Evolutionary conservation across 2,329 filamentous ascomycete genomes (phyloP).

Genomic region (Aspergillus intermedius): DNA sequence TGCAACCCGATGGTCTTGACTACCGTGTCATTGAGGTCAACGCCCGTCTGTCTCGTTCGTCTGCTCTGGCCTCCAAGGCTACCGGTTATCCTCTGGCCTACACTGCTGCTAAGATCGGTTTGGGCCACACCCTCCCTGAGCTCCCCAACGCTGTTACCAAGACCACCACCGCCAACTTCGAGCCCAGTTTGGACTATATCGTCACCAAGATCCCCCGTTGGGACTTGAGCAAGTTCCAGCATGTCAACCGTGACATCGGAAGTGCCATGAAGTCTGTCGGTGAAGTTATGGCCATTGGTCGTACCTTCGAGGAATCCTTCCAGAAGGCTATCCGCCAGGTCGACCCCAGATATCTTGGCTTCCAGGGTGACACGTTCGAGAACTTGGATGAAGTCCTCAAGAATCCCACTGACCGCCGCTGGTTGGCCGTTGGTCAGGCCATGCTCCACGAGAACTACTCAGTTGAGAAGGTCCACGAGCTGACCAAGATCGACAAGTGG

Average conservation of each 20-base stretch:
- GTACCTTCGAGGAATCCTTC: conserved; percentile 97
- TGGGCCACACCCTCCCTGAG: conserved; percentile 90
- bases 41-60: conserved; percentile 94
- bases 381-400: conserved; percentile 82
- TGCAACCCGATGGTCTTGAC: conserved; percentile 93
- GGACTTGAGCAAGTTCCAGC: conserved; percentile 98
- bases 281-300: conserved; percentile 98
- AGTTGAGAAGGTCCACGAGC: conserved; percentile 82
- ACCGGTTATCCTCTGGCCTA: conserved; percentile 97
- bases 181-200: conserved; percentile 94
- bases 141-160: conserved; percentile 97
- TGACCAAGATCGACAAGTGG: conserved; percentile 99
- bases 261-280: conserved; percentile 99
- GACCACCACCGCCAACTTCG: conserved; percentile 98
- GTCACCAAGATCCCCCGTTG: conserved; percentile 98
- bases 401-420: conserved; percentile 92
- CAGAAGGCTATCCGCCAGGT: conserved; percentile 98
- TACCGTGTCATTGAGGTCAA: conserved; percentile 99
- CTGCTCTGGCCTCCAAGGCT: conserved; percentile 92
- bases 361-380: conserved; percentile 93
- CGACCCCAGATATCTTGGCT: conserved; percentile 83
- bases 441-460: conserved; percentile 97
- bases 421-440: conserved; percentile 94
- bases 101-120: conserved; percentile 94
- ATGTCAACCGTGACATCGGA: conserved; percentile 94